A percentile compares a stretch with the other conserved stretches of the same genome.
These are phyloP conservation scores for Bothriochloa decipiens DNA, from an alignment of 176 grass and related monocot genomes.

Conservation along the genomic window DNA sequence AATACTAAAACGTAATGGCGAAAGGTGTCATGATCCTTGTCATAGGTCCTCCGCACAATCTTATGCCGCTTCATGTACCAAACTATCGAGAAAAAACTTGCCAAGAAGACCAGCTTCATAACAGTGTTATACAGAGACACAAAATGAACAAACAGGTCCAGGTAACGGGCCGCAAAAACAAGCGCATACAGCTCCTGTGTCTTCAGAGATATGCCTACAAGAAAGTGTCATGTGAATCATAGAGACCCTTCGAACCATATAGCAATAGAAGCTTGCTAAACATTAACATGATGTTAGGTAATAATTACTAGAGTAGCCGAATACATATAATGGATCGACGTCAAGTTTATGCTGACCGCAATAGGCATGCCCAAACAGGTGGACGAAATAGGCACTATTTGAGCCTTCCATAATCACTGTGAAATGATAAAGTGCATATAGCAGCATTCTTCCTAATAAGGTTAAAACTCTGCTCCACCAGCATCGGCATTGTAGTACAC, in stretches of 20 bases:
- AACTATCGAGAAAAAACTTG: constrained; percentile 89
- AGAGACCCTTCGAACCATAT: background rate
- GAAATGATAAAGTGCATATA: background rate
- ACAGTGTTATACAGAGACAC: constrained; percentile 80
- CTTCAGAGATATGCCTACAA: constrained; percentile 90
- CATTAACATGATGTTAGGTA: background rate
- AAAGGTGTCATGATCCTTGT: constrained; percentile 93
- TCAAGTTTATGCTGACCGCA: background rate
- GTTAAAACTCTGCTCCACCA: background rate
- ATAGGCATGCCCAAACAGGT: background rate
- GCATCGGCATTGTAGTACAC: background rate
- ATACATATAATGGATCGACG: background rate
- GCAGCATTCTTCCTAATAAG: no score
- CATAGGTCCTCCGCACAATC: constrained; percentile 87
- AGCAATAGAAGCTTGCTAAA: background rate
- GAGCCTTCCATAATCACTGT: background rate
- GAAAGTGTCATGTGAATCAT: background rate
- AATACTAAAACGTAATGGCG: constrained; percentile 74
- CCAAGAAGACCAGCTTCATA: constrained; percentile 97
- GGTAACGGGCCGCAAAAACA: constrained; percentile 87
- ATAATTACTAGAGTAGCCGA: background rate
- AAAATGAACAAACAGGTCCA: constrained; percentile 83
- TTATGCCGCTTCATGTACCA: constrained; percentile 95
- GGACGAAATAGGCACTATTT: background rate
- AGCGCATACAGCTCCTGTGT: constrained; percentile 95